A percentile compares a stretch with the other conserved stretches of the same genome.
phyloP scores from a whole-genome alignment of 257 asterid species.

The Nicotiana otophora region DNA sequence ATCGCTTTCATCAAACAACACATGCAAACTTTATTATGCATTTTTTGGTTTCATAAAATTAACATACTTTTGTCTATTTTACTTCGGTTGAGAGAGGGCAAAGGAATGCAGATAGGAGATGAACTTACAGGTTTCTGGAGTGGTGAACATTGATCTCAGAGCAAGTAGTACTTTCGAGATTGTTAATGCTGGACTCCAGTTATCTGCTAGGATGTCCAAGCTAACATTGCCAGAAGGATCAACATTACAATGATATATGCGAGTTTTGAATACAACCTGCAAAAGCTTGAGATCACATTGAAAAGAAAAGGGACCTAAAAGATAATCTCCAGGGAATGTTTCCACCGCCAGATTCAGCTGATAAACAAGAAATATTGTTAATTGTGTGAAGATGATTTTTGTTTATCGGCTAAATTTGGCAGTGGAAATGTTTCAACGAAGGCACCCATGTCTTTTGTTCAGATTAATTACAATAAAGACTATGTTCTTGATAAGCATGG shows the following conservation, averaged over 20 bases:
- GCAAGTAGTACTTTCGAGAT: conserved; percentile 80
- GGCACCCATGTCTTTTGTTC: neutral
- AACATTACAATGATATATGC: conserved; percentile 85
- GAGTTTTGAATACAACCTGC: conserved; percentile 90
- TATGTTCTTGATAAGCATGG: neutral
- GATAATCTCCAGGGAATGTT: neutral
- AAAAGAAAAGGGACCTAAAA: conserved; percentile 3
- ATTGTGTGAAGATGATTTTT: neutral
- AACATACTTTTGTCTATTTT: neutral
- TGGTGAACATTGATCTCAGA: conserved; percentile 69
- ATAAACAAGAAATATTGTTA: neutral
- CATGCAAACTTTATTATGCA: neutral
- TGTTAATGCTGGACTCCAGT: conserved; percentile 96
- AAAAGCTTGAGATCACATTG: conserved; percentile 40
- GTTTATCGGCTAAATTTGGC: neutral
- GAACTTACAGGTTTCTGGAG: conserved; percentile 68
- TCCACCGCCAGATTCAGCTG: neutral
- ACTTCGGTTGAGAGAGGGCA: neutral
- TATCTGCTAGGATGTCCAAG: conserved; percentile 82
- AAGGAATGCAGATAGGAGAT: neutral
- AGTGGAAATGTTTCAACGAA: neutral
- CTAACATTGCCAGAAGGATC: conserved; percentile 71
- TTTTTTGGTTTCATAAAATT: neutral
- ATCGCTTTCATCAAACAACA: neutral
- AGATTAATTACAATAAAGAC: neutral